phyloP scores from a whole-genome alignment of 768 basidiomycete genomes.

The Sporobolomyces pararoseus region DNA sequence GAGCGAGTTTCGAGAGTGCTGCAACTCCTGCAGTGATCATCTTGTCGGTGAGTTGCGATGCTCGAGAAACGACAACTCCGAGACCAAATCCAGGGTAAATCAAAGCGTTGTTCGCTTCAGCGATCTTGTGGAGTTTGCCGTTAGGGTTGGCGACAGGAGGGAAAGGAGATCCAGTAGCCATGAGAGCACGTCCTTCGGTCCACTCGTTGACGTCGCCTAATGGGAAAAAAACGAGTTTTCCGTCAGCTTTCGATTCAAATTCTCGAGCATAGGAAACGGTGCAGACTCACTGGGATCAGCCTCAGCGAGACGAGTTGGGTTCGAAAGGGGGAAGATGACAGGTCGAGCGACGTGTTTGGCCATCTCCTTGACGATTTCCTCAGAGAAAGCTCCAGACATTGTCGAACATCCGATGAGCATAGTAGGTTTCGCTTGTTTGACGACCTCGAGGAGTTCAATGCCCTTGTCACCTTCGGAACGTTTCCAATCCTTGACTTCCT shows the following conservation, averaged over 20 bases:
- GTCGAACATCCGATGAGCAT: constrained; percentile 82
- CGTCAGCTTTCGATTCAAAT: background rate
- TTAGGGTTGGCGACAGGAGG: constrained; percentile 64
- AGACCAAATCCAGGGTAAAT: constrained; percentile 83
- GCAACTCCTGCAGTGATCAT: constrained; percentile 82
- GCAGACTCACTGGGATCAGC: constrained; percentile 55
- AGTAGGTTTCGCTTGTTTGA: constrained; percentile 70
- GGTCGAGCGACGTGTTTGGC: constrained; percentile 65
- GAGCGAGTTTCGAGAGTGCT: constrained; percentile 70
- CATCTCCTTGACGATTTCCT: constrained; percentile 60
- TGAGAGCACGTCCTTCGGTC: constrained; percentile 72
- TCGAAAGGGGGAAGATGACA: constrained; percentile 78
- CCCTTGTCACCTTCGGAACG: constrained; percentile 48
- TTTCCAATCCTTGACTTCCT: constrained; percentile 44
- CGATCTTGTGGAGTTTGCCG: constrained; percentile 57
- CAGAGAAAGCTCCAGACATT: constrained; percentile 68
- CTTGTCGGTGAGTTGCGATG: constrained; percentile 66
- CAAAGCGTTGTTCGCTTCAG: constrained; percentile 58
- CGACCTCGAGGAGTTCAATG: constrained; percentile 63
- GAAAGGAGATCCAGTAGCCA: constrained; percentile 80
- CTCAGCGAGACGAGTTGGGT: constrained; percentile 74
- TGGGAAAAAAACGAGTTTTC: background rate
- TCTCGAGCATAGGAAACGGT: background rate
- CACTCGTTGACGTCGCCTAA: constrained; percentile 64
- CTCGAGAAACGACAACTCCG: constrained; percentile 67